Evolutionary conservation across 805 yeast species (phyloP).

Genomic region (Komagataella kurtzmanii): DNA sequence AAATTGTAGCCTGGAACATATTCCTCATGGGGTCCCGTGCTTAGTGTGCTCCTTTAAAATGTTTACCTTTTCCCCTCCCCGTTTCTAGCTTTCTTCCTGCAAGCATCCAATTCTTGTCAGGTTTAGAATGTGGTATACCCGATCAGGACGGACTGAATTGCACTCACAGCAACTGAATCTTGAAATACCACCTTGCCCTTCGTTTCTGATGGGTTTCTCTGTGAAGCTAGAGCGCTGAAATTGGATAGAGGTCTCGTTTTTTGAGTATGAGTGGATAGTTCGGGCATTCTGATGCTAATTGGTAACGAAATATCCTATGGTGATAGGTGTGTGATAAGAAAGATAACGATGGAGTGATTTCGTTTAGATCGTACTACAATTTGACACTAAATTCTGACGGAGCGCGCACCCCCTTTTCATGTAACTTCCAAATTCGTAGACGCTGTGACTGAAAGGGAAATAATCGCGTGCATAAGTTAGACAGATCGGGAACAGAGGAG

Average conservation of each 20-base stretch:
- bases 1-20: not conserved
- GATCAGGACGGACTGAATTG: not conserved
- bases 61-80: too few species aligned
- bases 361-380: not conserved
- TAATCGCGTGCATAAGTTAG: not conserved
- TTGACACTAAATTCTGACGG: not conserved
- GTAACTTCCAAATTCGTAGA: not conserved
- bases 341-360: not conserved
- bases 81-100: too few species aligned
- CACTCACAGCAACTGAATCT: not conserved
- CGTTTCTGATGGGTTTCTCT: not conserved
- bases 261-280: not conserved
- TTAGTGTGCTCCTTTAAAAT: too few species aligned
- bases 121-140: not conserved
- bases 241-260: not conserved
- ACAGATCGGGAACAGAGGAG: not conserved
- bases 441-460: conserved; percentile 22
- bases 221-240: not conserved
- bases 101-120: too few species aligned
- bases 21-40: too few species aligned
- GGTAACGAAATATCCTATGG: not conserved
- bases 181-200: not conserved
- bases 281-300: not conserved
- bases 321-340: not conserved
- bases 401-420: not conserved